Percentiles rank a stretch among this genome's conserved stretches.
These are phyloP conservation scores for Moricandia arvensis DNA, from an alignment of 345 rosid genomes.

Conservation along the genomic window DNA sequence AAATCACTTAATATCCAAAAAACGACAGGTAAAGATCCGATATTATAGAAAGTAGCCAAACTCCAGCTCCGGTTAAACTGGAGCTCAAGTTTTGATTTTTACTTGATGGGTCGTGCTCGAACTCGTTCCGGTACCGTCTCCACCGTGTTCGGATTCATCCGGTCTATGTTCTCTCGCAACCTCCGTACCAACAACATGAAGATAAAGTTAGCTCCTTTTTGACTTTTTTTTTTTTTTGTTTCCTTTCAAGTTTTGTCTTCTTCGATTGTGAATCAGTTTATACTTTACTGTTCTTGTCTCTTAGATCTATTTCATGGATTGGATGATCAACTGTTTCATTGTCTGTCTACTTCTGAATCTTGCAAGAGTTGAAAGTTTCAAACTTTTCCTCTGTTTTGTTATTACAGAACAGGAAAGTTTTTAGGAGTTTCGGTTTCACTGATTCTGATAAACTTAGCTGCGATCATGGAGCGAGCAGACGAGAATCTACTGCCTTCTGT, in stretches of 20 bases:
- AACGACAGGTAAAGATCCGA: conserved; percentile 40
- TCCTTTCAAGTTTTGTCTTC: not conserved
- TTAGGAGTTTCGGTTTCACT: conserved; percentile 84
- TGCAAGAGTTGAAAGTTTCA: not conserved
- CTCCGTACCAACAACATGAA: conserved; percentile 37
- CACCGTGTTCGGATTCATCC: conserved; percentile 38
- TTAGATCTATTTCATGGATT: conserved; percentile 3
- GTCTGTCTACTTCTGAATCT: conserved; percentile 19
- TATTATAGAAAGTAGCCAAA: conserved; percentile 26
- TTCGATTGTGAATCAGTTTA: not conserved
- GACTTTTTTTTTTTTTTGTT: not conserved
- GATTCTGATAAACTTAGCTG: conserved; percentile 83
- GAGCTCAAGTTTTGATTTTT: conserved; percentile 7
- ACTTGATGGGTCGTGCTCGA: conserved; percentile 45
- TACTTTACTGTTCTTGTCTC: not conserved
- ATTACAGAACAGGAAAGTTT: conserved; percentile 65
- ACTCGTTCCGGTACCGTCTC: conserved; percentile 31
- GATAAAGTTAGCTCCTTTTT: conserved; percentile 32
- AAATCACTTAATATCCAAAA: conserved; percentile 5
- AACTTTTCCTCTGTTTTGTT: not conserved
- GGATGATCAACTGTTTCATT: conserved; percentile 10
- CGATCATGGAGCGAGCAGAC: conserved; percentile 95
- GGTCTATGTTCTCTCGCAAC: conserved; percentile 38
- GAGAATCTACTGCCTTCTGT: conserved; percentile 94
- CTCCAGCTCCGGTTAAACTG: conserved; percentile 24